Conservation (phyloP, 495 filamentous ascomycete genomes). For the Lasiosphaeria ovina region DNA sequence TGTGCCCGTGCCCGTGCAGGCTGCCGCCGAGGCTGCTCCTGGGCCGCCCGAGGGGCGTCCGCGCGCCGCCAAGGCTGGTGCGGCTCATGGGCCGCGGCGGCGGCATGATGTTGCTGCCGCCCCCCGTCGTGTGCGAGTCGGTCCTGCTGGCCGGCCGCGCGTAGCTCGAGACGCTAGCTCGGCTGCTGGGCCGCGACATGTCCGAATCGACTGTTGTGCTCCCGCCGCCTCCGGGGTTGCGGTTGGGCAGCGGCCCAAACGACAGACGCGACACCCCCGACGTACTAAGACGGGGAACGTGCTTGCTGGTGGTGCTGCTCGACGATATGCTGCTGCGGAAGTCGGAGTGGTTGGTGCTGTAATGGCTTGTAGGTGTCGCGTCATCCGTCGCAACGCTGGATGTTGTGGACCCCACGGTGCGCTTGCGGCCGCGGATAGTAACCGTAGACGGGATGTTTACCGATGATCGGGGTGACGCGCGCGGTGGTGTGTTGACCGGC, state of each 20-base stretch:
- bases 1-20: slow-evolving; percentile 49
- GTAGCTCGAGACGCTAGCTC: slow-evolving; percentile 56
- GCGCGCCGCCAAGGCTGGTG: slow-evolving; percentile 52
- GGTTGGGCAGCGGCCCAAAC: slow-evolving; percentile 51
- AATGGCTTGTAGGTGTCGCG: slow-evolving; percentile 41
- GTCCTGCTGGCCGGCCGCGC: slow-evolving; percentile 48
- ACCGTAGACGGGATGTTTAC: slow-evolving; percentile 68
- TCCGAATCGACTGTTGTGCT: slow-evolving; percentile 31
- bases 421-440: slow-evolving; percentile 71
- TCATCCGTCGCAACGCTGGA: slow-evolving; percentile 45
- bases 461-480: slow-evolving; percentile 66
- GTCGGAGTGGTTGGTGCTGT: slow-evolving; percentile 18
- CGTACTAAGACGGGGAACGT: slow-evolving; percentile 50
- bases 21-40: slow-evolving; percentile 56
- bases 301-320: slow-evolving; percentile 37
- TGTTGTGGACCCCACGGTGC: slow-evolving; percentile 63
- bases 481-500: slow-evolving; percentile 76
- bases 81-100: slow-evolving; percentile 68
- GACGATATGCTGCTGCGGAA: slow-evolving; percentile 39
- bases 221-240: slow-evolving; percentile 29
- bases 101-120: slow-evolving; percentile 36
- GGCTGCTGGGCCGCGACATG: slow-evolving; percentile 58
- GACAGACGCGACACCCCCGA: slow-evolving; percentile 54
- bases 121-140: slow-evolving; percentile 33
- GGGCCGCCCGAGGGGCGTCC: slow-evolving; percentile 63